phyloP scores from a whole-genome alignment of 768 basidiomycete species.

The Leccinum pellstonianum region DNA sequence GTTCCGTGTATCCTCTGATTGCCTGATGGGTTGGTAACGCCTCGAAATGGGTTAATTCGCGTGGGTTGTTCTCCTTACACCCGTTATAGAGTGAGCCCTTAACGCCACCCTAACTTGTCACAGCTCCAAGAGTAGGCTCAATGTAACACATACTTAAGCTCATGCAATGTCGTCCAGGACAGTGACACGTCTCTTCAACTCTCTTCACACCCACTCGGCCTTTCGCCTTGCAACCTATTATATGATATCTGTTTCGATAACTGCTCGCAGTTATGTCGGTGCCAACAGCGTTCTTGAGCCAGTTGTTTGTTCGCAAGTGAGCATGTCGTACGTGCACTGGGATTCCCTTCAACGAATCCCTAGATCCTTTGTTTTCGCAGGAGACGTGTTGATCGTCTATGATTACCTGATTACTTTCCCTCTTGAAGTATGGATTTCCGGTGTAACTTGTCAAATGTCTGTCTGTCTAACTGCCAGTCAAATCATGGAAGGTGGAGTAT shows the following conservation, averaged over 20 bases:
- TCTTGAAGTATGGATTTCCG: constrained; percentile 6
- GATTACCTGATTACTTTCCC: constrained; percentile 15
- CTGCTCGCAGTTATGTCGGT: background rate
- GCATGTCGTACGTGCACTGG: background rate
- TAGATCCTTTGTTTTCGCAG: background rate
- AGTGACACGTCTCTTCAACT: background rate
- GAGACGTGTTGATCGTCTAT: constrained; percentile 3
- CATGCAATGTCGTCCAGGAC: background rate
- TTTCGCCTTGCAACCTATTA: background rate
- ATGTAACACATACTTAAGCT: background rate
- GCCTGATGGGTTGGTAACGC: background rate
- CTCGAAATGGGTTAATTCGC: background rate
- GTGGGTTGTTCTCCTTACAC: background rate
- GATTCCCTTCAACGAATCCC: background rate
- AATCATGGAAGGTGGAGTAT: constrained; percentile 8
- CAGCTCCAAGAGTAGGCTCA: background rate
- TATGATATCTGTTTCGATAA: background rate
- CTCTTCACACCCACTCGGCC: background rate
- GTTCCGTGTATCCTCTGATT: background rate
- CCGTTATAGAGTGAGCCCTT: background rate
- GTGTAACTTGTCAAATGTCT: background rate
- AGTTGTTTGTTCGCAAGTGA: constrained; percentile 1
- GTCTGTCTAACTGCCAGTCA: background rate
- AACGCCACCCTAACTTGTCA: background rate
- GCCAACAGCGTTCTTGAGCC: background rate